Evolutionary conservation across 495 filamentous ascomycete species (phyloP).

Genomic region (Thermothielavioides terrestris): DNA sequence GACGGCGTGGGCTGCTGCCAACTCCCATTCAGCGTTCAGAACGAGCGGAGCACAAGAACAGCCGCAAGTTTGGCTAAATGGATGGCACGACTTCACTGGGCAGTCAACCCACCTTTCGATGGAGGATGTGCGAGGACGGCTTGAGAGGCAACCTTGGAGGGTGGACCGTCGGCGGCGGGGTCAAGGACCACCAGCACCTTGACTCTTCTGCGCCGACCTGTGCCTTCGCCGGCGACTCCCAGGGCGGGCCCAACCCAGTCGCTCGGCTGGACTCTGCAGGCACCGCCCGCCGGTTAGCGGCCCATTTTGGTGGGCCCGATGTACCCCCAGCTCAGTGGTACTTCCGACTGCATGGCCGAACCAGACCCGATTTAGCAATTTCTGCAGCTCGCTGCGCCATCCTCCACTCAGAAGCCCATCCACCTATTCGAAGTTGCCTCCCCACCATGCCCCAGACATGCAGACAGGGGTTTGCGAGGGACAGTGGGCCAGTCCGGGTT

Average conservation of each 20-base stretch:
- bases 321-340: conserved; percentile 22
- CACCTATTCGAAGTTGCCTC: conserved; percentile 43
- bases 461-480: conserved; percentile 25
- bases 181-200: too few relatives aligned
- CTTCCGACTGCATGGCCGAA: conserved; percentile 17
- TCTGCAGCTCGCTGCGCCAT: conserved; percentile 28
- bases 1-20: neutral
- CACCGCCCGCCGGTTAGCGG: conserved; percentile 3
- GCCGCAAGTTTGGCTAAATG: too few relatives aligned
- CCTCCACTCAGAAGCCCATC: conserved; percentile 23
- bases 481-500: conserved; percentile 17
- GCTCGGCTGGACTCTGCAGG: conserved; percentile 15
- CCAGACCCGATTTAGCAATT: conserved; percentile 29
- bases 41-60: neutral
- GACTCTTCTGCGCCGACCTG: too few relatives aligned
- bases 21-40: neutral
- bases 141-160: neutral
- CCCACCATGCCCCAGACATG: conserved; percentile 41
- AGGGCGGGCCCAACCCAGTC: neutral
- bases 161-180: too few relatives aligned
- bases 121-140: neutral
- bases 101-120: neutral
- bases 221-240: too few relatives aligned
- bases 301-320: conserved; percentile 3
- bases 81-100: conserved; percentile 2